phyloP scores from a whole-genome alignment of 2,329 filamentous ascomycete species.

The Colletotrichum destructivum region DNA sequence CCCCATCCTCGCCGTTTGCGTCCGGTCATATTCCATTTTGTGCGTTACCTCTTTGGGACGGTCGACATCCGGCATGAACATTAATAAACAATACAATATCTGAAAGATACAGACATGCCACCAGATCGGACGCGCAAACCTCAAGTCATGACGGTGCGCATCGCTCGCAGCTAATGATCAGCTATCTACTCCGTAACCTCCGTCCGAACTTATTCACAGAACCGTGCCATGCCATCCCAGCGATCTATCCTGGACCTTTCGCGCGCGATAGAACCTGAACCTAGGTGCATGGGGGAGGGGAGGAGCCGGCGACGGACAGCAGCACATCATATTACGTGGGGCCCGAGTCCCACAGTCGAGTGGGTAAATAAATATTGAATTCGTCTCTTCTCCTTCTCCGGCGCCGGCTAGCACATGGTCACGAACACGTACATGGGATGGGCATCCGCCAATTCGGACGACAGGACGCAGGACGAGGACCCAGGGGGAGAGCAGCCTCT shows the following conservation, averaged over 20 bases:
- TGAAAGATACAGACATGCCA: too few relatives aligned
- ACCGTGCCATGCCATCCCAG: conserved; percentile 4
- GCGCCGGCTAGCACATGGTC: not conserved
- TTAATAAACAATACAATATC: too few relatives aligned
- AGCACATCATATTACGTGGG: not conserved
- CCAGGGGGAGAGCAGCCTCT: conserved; percentile 4
- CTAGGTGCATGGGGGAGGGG: not conserved
- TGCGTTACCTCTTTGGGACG: conserved; percentile 9
- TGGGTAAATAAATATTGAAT: conserved; percentile 11
- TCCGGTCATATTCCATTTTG: conserved; percentile 22
- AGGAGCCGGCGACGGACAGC: not conserved
- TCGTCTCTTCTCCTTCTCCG: not conserved
- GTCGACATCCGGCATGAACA: not conserved
- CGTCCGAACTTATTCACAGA: not conserved
- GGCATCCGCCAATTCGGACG: not conserved
- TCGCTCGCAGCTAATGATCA: not conserved
- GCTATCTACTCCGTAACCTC: not conserved
- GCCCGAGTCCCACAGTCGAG: conserved; percentile 4
- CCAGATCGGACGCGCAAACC: not conserved
- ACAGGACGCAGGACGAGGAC: conserved; percentile 2
- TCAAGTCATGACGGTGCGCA: conserved; percentile 2
- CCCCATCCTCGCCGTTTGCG: not conserved
- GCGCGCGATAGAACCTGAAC: conserved; percentile 1
- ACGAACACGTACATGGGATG: not conserved
- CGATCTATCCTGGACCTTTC: not conserved